Percentiles rank a stretch among this genome's conserved stretches.
These are phyloP conservation scores for Straminergon stramineum DNA, from an alignment of 225 moss, liverwort and hornwort genomes.

Conservation along the genomic window DNA sequence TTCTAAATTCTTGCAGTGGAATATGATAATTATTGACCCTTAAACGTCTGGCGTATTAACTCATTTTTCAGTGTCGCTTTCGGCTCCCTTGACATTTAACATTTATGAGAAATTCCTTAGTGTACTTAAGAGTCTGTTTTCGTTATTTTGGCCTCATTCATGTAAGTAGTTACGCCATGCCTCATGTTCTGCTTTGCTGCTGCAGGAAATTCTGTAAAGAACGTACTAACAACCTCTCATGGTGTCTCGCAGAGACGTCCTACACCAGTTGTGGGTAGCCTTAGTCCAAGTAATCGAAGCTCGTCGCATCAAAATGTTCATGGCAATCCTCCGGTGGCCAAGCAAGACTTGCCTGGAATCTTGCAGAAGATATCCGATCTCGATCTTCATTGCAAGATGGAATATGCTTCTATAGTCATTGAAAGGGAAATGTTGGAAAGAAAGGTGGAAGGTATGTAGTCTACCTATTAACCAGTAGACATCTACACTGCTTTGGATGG, in stretches of 20 bases:
- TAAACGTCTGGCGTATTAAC: not conserved
- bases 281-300: not conserved
- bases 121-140: not conserved
- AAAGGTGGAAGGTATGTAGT: not conserved
- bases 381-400: accelerated
- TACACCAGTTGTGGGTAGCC: not conserved
- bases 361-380: not conserved
- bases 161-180: not conserved
- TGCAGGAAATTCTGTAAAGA: not conserved
- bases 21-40: too few species aligned
- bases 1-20: not conserved
- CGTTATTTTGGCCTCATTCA: not conserved
- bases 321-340: not conserved
- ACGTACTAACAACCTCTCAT: not conserved
- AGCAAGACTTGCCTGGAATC: not conserved
- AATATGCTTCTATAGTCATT: not conserved
- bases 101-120: not conserved
- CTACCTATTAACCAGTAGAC: not conserved
- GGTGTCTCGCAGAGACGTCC: not conserved
- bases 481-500: not conserved
- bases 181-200: not conserved
- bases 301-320: not conserved
- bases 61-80: not conserved
- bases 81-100: not conserved
- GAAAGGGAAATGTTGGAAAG: not conserved